A percentile compares a stretch with the other conserved stretches of the same genome.
These are phyloP conservation scores for Megacollybia platyphylla DNA, from an alignment of 1,284 basidiomycete species.

Conservation along the genomic window DNA sequence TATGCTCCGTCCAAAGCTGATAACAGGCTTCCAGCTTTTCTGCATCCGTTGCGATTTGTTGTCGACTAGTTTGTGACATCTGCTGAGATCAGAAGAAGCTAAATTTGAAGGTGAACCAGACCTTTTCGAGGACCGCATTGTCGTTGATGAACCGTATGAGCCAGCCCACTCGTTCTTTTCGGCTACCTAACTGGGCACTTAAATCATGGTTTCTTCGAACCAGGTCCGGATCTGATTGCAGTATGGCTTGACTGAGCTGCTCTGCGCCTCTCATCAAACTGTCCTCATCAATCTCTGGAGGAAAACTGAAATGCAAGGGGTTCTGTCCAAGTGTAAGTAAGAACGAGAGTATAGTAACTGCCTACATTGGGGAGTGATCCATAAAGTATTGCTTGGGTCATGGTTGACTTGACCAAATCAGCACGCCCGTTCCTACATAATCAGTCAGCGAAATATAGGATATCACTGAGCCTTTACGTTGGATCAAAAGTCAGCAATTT, in stretches of 20 bases:
- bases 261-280: conserved; percentile 73
- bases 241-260: conserved; percentile 63
- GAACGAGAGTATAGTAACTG: conserved; percentile 3
- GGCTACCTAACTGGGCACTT: conserved; percentile 64
- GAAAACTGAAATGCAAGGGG: conserved; percentile 75
- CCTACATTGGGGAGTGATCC: conserved; percentile 51
- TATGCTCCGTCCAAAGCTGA: conserved; percentile 78
- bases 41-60: conserved; percentile 73
- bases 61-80: conserved; percentile 72
- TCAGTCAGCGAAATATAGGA: conserved; percentile 9
- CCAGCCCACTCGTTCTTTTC: conserved; percentile 67
- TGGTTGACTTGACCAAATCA: conserved; percentile 65
- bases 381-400: conserved; percentile 84
- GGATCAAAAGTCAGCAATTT: conserved; percentile 43
- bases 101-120: conserved; percentile 14
- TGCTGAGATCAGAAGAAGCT: conserved; percentile 16
- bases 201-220: conserved; percentile 74
- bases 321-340: conserved; percentile 34
- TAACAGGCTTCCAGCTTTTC: conserved; percentile 80
- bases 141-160: conserved; percentile 83
- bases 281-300: conserved; percentile 67
- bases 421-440: conserved; percentile 44
- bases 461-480: conserved; percentile 28
- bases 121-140: conserved; percentile 69
- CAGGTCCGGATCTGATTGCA: conserved; percentile 64